phyloP scores from a whole-genome alignment of 306 rosid species.

The Fragaria vesca region DNA sequence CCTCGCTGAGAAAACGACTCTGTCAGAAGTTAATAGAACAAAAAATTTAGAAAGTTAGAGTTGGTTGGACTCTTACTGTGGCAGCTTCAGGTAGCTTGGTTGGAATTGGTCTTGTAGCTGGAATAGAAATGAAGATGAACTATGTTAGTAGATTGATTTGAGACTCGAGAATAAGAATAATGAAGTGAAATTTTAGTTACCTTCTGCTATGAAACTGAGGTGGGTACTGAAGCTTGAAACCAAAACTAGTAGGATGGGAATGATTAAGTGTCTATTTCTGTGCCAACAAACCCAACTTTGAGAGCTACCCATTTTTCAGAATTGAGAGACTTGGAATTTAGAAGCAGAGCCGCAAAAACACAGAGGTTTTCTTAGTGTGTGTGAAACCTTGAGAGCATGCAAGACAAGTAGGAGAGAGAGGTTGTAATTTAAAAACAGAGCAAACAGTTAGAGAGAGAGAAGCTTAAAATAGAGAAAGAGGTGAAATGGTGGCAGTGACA shows the following conservation, averaged over 20 bases:
- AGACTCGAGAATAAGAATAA: not conserved
- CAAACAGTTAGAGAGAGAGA: not conserved
- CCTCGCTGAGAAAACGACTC: not conserved
- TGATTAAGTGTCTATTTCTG: conserved; percentile 39
- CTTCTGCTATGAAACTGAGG: conserved; percentile 53
- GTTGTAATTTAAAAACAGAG: conserved; percentile 29
- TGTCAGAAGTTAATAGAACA: not conserved
- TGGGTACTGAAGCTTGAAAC: conserved; percentile 33
- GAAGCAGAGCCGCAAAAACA: conserved; percentile 18
- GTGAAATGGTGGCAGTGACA: conserved; percentile 35
- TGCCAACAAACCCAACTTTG: conserved; percentile 38
- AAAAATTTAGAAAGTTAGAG: not conserved
- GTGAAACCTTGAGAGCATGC: conserved; percentile 28
- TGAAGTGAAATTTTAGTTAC: conserved; percentile 24
- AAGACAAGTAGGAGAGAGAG: conserved; percentile 19
- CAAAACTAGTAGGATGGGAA: conserved; percentile 41
- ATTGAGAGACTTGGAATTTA: conserved; percentile 10
- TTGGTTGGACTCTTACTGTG: conserved; percentile 30
- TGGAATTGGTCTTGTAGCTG: conserved; percentile 57
- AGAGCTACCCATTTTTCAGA: conserved; percentile 49
- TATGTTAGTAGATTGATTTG: not conserved
- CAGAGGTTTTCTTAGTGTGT: conserved; percentile 17
- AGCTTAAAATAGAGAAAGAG: conserved; percentile 1
- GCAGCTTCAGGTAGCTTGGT: conserved; percentile 32
- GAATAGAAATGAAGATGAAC: not conserved